phyloP scores from a whole-genome alignment of 345 rosid genomes.

The Citrus cavaleriei region DNA sequence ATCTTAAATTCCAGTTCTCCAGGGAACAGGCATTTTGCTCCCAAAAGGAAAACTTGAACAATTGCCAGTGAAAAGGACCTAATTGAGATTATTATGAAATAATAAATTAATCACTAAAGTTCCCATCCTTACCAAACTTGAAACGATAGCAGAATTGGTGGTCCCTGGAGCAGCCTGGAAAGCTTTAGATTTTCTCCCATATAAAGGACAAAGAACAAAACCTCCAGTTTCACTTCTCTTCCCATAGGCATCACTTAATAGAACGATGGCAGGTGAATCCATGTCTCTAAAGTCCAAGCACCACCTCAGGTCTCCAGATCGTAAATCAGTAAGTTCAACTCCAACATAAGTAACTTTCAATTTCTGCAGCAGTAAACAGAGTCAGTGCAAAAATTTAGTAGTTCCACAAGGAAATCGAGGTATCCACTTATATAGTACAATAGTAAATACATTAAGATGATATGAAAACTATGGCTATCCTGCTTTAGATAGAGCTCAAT shows the following conservation, averaged over 20 bases:
- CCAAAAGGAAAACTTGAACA: neutral
- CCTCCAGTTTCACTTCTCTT: slow-evolving; percentile 70
- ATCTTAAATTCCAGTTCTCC: neutral
- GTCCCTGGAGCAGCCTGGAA: slow-evolving; percentile 97
- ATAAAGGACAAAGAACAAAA: slow-evolving; percentile 83
- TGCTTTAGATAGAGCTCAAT: neutral
- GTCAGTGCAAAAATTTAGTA: neutral
- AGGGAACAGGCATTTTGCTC: neutral
- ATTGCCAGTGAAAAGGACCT: neutral
- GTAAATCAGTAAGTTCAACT: slow-evolving; percentile 73
- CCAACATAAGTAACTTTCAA: slow-evolving; percentile 85
- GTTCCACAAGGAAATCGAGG: neutral
- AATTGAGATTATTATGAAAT: neutral
- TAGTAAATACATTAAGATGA: neutral
- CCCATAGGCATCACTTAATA: slow-evolving; percentile 70
- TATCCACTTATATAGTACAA: neutral
- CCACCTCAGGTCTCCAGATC: slow-evolving; percentile 84
- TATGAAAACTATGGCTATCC: neutral
- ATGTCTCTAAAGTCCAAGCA: slow-evolving; percentile 98
- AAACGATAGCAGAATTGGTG: slow-evolving; percentile 67
- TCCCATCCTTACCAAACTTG: slow-evolving; percentile 58
- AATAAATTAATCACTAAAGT: neutral
- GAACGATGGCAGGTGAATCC: slow-evolving; percentile 79
- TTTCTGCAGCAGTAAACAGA: slow-evolving; percentile 48
- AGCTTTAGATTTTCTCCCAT: slow-evolving; percentile 97